Conservation (phyloP, 2,329 filamentous ascomycete species). For the Clarireedia paspali region DNA sequence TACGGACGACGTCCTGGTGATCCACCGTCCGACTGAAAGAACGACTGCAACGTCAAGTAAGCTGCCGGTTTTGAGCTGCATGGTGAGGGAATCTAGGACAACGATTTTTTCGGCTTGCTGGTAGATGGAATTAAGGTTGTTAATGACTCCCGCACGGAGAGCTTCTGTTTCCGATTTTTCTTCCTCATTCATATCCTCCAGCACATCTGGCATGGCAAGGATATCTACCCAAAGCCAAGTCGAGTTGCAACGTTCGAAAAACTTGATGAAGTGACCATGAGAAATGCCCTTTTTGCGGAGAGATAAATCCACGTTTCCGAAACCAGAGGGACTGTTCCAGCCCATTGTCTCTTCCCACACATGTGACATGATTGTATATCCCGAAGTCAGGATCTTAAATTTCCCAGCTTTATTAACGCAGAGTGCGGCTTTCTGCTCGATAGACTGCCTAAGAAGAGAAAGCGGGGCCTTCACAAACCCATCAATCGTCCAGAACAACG, state of each 20-base stretch:
- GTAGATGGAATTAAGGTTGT: not conserved
- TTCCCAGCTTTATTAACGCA: conserved; percentile 4
- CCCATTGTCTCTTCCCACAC: conserved; percentile 10
- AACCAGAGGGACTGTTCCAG: conserved; percentile 1
- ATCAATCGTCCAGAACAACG: not conserved
- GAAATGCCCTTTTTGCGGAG: conserved; percentile 5
- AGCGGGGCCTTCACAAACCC: not conserved
- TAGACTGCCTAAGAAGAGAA: not conserved
- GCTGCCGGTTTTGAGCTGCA: not conserved
- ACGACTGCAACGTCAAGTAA: not conserved
- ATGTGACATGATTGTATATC: conserved; percentile 8
- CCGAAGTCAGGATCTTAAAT: not conserved
- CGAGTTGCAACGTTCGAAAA: conserved; percentile 4
- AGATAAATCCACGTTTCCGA: not conserved
- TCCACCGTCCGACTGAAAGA: not conserved
- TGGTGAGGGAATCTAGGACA: not conserved
- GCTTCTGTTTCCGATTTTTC: not conserved
- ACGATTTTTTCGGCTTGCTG: not conserved
- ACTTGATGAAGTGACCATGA: not conserved
- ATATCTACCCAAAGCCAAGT: conserved; percentile 9
- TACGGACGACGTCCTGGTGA: not conserved
- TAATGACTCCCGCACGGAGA: not conserved
- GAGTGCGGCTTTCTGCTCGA: not conserved
- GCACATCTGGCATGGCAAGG: conserved; percentile 5
- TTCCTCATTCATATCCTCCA: conserved; percentile 3